Evolutionary conservation across 768 basidiomycete species (phyloP), one percentile per base, ranked within the genome.

Genomic region (Kwoniella newhampshirensis): DNA sequence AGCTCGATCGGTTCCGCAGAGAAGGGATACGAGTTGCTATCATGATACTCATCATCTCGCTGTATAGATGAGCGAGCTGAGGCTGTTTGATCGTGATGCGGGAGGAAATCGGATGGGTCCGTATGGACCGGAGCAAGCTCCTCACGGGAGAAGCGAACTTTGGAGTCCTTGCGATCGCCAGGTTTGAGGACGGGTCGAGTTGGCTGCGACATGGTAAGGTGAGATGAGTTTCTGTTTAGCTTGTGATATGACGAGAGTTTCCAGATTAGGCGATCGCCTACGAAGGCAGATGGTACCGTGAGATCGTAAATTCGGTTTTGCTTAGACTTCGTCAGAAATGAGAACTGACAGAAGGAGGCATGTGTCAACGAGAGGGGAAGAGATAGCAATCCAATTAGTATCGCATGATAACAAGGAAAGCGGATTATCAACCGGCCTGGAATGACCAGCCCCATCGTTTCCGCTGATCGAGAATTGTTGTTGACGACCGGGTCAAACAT

Each of bases 121-220:
- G 67, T 62, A 18, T 58, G 55, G 9, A 65, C 37, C 0, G 67
- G 63, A 9, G 60, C 61, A 20, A 62, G 54, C 12, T 68, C 66
- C 21, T 57, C 59, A 4, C 67, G 60, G 23, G 57, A 60, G 58
- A 68, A 68, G 1, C 67, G 53, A 36, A 68, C 67, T 42, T 58
- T 60, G 9, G 63, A 65, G 20, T 54, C 21, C 44, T 51, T 48
- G 8, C 65, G 43, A 44, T 62, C 60, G 39, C 55, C 50, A 17
- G 60, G 49, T 42, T 63, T 63, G 11, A 67, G 39, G 8, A 55
- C 58, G 3, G 65, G 65, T 11, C 65, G 65, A 9, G 55, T 17
- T 4, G 65, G 62, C 27, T 54, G 42, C 2, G 61, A 50, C 57
- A 66, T 61, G 28, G n/a, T 36, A 20, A 48, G 13, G 48, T 57